Evolutionary conservation across 768 basidiomycete genomes (phyloP).

Genomic region (Suillus occidentalis): DNA sequence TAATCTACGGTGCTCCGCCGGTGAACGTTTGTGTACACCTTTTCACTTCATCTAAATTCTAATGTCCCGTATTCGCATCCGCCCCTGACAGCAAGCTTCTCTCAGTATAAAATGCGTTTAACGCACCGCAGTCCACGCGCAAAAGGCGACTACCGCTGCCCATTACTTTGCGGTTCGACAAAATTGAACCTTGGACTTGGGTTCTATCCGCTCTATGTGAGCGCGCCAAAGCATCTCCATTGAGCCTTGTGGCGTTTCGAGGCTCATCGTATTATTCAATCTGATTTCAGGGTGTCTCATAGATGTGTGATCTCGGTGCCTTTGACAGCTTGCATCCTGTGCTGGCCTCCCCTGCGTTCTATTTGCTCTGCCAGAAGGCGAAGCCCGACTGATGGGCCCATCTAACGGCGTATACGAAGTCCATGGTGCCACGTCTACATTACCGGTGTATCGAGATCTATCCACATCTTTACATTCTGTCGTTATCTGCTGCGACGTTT

Average conservation of each 20-base stretch:
- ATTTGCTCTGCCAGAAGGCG: background rate
- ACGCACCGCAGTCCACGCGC: conserved; percentile 4
- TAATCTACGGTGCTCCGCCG: background rate
- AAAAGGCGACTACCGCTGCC: background rate
- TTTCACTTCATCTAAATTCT: background rate
- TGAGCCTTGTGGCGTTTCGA: background rate
- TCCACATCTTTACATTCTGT: background rate
- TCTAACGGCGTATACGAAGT: background rate
- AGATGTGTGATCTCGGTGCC: background rate
- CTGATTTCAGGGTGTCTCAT: background rate
- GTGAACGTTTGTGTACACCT: background rate
- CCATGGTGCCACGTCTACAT: background rate
- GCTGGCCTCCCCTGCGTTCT: background rate
- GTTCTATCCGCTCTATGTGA: background rate
- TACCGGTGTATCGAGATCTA: background rate
- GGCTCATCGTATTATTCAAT: background rate
- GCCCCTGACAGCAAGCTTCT: background rate
- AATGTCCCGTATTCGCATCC: background rate
- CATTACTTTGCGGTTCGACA: background rate
- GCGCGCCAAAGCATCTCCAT: background rate
- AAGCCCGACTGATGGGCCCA: background rate
- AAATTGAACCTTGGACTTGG: background rate
- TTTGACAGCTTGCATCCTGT: background rate
- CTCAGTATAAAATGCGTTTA: background rate
- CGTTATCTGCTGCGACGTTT: background rate